phyloP scores from a whole-genome alignment of 345 rosid genomes.

The Aquilaria sinensis region DNA sequence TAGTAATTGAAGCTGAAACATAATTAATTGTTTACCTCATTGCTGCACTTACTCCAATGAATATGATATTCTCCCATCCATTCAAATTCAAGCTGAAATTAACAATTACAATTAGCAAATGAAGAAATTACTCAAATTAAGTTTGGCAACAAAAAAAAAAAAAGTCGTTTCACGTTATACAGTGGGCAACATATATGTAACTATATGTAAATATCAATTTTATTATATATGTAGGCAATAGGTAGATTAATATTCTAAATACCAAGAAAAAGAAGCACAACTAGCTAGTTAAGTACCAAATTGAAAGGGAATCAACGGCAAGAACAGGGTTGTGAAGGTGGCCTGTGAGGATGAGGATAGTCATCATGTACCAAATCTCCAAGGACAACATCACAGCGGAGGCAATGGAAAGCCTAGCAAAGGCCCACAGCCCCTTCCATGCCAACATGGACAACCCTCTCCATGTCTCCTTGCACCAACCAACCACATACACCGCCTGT shows the following conservation, averaged over 20 bases:
- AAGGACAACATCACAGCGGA: constrained; percentile 10
- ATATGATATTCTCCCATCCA: constrained; percentile 70
- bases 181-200: no score
- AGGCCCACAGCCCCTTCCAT: background rate
- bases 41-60: constrained; percentile 73
- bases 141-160: no score
- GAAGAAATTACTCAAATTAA: no score
- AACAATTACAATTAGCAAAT: no score
- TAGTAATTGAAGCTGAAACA: background rate
- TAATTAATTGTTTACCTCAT: constrained; percentile 33
- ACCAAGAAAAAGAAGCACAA: no score
- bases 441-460: constrained; percentile 18
- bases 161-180: no score
- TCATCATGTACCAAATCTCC: no score
- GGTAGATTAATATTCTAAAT: no score
- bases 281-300: no score
- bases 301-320: no score
- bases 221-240: background rate
- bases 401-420: constrained; percentile 8
- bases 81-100: constrained; percentile 69
- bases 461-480: constrained; percentile 23
- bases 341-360: no score
- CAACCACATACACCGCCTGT: constrained; percentile 12
- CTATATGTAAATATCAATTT: background rate
- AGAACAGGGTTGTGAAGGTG: no score